Base-by-base conservation (phyloP, 148 eudicot genomes). In the Vaccinium darrowii region DNA sequence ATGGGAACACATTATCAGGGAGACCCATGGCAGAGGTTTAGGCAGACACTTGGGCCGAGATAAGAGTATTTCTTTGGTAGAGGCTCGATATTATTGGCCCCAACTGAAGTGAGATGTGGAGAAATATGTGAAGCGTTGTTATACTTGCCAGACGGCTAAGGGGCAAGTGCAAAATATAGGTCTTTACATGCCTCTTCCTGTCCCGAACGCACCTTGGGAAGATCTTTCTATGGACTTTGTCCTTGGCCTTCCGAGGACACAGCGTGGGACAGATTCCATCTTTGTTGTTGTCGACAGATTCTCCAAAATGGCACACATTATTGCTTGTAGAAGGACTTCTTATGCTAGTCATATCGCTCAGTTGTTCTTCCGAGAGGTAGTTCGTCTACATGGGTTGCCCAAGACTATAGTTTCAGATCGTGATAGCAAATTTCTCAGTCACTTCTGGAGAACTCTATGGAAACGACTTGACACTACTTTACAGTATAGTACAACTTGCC, bases 201-300 rank as follows among this genome's bases (percentile, higher is more conserved):
- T 36, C 39, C 39, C 39, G 3, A 10, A 73, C 5, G 69, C 80
- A 19, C 67, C n/a, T 4, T 83, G 71, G 69, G 69, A 83, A n/a
- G 85, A 83, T 1, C 16, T 73, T 14, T 73, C 80, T 1, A 83
- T 83, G 85, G 80, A 83, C 6, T 83, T 74, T 18, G 23, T 83
- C 5, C 65, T 83, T 4, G 39, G 85, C 21, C 71, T 83, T 8
- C 69, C 56, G 19, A 74, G n/a, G 7, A 83, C 85, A 30, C 1
- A 27, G 8, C 1, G 71, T 8, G 71, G 85, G 0, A 4, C 11
- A 7, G 52, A 83, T 16, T 83, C 54, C 15, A 82, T 53, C 6
- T 82, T 50, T 30, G 65, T 82, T 23, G 25, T 82, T 0, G 78
- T 52, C 0, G 84, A 53, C 8, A 12, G 78, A 21, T 72, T 82